A percentile compares a stretch with the other conserved stretches of the same genome.
Evolutionary conservation across 495 filamentous ascomycete species (phyloP).

Genomic region (Parmelia sp.): DNA sequence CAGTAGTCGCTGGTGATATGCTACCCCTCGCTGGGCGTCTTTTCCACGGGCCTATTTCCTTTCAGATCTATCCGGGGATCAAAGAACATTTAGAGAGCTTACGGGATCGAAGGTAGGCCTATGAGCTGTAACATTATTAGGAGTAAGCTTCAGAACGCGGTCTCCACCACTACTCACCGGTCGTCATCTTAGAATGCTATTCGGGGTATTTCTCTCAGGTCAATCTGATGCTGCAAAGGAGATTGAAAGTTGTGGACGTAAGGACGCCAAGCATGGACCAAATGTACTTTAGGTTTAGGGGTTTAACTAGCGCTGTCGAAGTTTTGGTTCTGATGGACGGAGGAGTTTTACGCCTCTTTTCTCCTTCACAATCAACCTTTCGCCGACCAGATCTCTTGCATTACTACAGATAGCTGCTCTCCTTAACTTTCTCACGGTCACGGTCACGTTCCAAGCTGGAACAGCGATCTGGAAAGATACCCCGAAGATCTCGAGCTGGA

Average conservation of each 20-base stretch:
- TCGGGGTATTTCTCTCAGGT: no score
- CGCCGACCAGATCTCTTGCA: no score
- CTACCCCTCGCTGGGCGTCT: constrained; percentile 86
- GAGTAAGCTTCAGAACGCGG: neutral
- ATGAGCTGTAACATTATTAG: constrained; percentile 21
- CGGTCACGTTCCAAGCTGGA: neutral
- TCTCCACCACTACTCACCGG: neutral
- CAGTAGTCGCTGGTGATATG: constrained; percentile 92
- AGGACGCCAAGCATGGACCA: no score
- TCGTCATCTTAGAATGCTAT: no score
- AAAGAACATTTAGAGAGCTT: neutral
- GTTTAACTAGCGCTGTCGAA: no score
- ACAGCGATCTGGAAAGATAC: neutral
- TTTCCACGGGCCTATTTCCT: constrained; percentile 75
- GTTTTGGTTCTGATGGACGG: no score
- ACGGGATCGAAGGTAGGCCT: constrained; percentile 30
- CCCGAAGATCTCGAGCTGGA: neutral
- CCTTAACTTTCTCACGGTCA: no score
- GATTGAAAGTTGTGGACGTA: no score
- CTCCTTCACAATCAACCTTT: no score
- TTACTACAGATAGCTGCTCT: no score
- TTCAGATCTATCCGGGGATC: neutral
- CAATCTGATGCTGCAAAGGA: no score
- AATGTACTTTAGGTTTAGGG: no score
- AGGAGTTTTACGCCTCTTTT: neutral